phyloP scores from a whole-genome alignment of 306 rosid species.

The Fragaria nilgerrensis region DNA sequence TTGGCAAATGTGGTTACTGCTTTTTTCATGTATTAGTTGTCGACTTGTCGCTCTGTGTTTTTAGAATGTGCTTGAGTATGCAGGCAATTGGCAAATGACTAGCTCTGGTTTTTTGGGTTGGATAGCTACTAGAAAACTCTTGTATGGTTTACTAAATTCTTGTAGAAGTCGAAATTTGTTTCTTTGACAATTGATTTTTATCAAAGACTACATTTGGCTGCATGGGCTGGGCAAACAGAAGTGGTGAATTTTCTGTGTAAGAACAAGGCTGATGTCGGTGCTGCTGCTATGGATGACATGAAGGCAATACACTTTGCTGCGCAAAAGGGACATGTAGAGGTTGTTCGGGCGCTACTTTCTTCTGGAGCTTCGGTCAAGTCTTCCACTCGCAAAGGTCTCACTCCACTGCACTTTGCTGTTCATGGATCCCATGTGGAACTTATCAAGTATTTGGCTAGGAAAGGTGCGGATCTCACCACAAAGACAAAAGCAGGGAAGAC shows the following conservation, averaged over 20 bases:
- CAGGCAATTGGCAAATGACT: neutral
- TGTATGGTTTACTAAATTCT: neutral
- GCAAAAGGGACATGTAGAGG: constrained; percentile 87
- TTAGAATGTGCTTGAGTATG: neutral
- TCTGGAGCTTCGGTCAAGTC: constrained; percentile 70
- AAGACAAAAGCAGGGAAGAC: constrained; percentile 82
- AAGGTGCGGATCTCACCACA: constrained; percentile 60
- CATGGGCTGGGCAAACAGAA: constrained; percentile 85
- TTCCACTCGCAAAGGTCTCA: constrained; percentile 78
- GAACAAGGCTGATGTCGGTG: constrained; percentile 85
- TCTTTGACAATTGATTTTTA: constrained; percentile 50
- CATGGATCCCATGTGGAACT: constrained; percentile 82
- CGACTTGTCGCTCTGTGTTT: neutral
- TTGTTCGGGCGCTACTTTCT: constrained; percentile 50
- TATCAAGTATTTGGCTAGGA: constrained; percentile 75
- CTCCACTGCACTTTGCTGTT: constrained; percentile 75
- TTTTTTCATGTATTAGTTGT: neutral
- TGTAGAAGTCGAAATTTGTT: constrained; percentile 30
- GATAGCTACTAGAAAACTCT: neutral
- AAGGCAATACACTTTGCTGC: constrained; percentile 90
- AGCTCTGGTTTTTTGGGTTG: neutral
- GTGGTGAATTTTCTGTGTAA: constrained; percentile 70
- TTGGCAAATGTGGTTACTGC: neutral
- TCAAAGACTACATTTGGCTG: constrained; percentile 83
- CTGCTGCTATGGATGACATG: constrained; percentile 98